phyloP scores from a whole-genome alignment of 2,329 filamentous ascomycete species.

The Penicillium nordicum region DNA sequence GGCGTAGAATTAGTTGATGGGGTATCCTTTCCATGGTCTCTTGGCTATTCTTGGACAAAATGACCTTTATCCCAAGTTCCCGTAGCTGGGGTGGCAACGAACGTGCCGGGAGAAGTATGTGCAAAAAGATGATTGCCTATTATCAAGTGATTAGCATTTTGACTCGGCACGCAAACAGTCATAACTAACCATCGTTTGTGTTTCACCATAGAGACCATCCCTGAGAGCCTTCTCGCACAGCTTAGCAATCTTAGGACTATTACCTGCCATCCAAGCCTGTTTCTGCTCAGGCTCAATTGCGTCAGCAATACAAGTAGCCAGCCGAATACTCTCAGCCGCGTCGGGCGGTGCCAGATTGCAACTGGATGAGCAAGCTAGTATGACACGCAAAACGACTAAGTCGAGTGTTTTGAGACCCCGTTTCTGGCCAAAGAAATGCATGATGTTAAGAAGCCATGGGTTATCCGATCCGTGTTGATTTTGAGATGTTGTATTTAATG shows the following conservation, averaged over 20 bases:
- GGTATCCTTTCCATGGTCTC: constrained; percentile 23
- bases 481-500: constrained; percentile 4
- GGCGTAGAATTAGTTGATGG: constrained; percentile 19
- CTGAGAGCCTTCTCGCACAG: constrained; percentile 37
- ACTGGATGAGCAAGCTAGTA: constrained; percentile 40
- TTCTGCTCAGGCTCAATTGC: constrained; percentile 34
- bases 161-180: no score
- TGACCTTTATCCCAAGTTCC: constrained; percentile 21
- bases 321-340: constrained; percentile 34
- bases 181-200: constrained; percentile 36
- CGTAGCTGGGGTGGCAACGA: constrained; percentile 28
- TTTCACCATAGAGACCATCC: constrained; percentile 26
- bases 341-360: constrained; percentile 28
- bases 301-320: constrained; percentile 37
- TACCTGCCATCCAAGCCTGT: constrained; percentile 33
- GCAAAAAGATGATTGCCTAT: constrained; percentile 34
- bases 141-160: background rate
- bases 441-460: constrained; percentile 36
- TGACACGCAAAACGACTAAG: constrained; percentile 39
- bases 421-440: constrained; percentile 40
- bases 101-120: constrained; percentile 25
- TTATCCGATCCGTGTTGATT: constrained; percentile 18
- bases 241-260: constrained; percentile 36
- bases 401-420: constrained; percentile 42
- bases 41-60: constrained; percentile 26